These are phyloP conservation scores for Talaromyces thailandensis DNA, from an alignment of 495 filamentous ascomycete genomes.

Conservation along the genomic window DNA sequence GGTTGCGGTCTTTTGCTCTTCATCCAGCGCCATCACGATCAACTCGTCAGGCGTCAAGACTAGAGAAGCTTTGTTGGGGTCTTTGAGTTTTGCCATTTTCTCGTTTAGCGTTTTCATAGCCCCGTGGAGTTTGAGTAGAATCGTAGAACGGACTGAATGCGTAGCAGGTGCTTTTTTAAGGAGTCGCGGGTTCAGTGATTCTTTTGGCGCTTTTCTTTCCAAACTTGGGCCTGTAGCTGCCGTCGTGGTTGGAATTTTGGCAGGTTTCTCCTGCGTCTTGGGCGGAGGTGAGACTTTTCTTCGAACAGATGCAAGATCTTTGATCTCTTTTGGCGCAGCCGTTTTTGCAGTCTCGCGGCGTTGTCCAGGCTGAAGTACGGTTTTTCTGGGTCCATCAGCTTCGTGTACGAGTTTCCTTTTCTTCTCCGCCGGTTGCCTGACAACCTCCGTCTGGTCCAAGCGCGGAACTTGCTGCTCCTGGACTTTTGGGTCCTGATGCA, in stretches of 20 bases:
- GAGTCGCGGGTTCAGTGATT: slow-evolving; percentile 71
- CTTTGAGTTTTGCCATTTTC: slow-evolving; percentile 37
- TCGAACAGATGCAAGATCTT: slow-evolving; percentile 14
- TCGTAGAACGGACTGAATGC: slow-evolving; percentile 56
- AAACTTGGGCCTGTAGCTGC: background rate
- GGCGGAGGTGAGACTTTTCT: slow-evolving; percentile 37
- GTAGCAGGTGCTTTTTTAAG: slow-evolving; percentile 60
- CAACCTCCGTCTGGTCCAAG: background rate
- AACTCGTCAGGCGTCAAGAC: slow-evolving; percentile 59
- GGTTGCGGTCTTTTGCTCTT: slow-evolving; percentile 69
- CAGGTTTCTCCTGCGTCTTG: slow-evolving; percentile 11
- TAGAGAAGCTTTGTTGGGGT: slow-evolving; percentile 47
- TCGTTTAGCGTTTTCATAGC: slow-evolving; percentile 65
- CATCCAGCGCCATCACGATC: slow-evolving; percentile 69
- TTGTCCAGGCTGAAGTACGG: background rate
- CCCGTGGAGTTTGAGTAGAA: slow-evolving; percentile 65
- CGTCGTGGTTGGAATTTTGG: slow-evolving; percentile 17
- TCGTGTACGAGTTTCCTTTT: slow-evolving; percentile 1
- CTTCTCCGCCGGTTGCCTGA: background rate
- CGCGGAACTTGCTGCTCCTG: background rate
- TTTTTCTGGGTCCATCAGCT: background rate
- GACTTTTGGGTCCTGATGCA: slow-evolving; percentile 21
- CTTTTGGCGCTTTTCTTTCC: slow-evolving; percentile 29
- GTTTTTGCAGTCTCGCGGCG: background rate
- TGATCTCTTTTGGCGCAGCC: background rate